A percentile compares a stretch with the other conserved stretches of the same genome.
Evolutionary conservation across 2,329 filamentous ascomycete species (phyloP).

Genomic region (Pseudogymnoascus sp.): DNA sequence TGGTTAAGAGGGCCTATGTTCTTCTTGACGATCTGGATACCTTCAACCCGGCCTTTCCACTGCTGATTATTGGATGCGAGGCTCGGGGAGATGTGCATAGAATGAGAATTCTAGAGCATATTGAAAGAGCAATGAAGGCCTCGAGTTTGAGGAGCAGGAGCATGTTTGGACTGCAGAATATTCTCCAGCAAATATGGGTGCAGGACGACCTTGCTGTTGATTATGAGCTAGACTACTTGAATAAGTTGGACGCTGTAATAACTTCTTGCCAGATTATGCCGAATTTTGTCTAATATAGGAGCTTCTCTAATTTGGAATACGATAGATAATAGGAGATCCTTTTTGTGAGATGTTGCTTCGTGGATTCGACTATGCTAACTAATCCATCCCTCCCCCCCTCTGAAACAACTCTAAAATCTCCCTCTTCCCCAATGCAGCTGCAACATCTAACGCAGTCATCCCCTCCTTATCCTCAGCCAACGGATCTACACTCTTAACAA

Average conservation of each 20-base stretch:
- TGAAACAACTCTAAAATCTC: slow-evolving; percentile 16
- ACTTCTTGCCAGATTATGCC: slow-evolving; percentile 14
- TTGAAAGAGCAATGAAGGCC: slow-evolving; percentile 14
- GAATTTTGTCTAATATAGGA: slow-evolving; percentile 14
- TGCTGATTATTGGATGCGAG: slow-evolving; percentile 25
- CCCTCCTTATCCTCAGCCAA: slow-evolving; percentile 14
- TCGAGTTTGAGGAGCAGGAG: slow-evolving; percentile 10
- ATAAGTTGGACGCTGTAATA: slow-evolving; percentile 13
- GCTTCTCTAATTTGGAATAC: slow-evolving; percentile 10
- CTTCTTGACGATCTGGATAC: slow-evolving; percentile 18
- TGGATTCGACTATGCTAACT: neutral
- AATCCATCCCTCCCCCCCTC: slow-evolving; percentile 1
- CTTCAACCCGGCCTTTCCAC: slow-evolving; percentile 21
- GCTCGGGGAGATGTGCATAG: slow-evolving; percentile 22
- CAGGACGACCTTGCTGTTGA: slow-evolving; percentile 16
- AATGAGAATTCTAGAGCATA: slow-evolving; percentile 15
- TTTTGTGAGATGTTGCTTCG: neutral
- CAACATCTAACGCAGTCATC: slow-evolving; percentile 16
- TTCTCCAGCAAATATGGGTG: slow-evolving; percentile 14
- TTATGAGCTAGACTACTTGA: slow-evolving; percentile 13
- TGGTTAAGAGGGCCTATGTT: slow-evolving; percentile 15
- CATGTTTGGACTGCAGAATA: slow-evolving; percentile 12
- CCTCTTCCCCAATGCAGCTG: slow-evolving; percentile 11
- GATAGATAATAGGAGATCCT: neutral
- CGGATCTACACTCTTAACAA: slow-evolving; percentile 15